phyloP scores from a whole-genome alignment of 768 basidiomycete species.

The Daedaleopsis nitida region DNA sequence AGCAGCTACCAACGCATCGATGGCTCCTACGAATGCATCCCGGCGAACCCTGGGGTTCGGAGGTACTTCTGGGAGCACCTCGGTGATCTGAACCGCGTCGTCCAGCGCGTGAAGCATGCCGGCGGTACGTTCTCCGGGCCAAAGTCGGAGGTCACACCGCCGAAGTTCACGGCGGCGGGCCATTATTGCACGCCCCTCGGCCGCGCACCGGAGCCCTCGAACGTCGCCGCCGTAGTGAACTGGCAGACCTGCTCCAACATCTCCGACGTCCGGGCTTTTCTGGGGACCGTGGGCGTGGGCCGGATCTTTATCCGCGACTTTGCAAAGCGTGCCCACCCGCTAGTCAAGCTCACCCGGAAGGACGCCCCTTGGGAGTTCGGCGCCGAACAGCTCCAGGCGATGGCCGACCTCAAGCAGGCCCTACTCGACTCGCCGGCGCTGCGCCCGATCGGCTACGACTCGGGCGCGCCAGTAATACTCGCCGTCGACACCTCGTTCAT shows the following conservation, averaged over 20 bases:
- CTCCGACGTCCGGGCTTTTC: slow-evolving; percentile 29
- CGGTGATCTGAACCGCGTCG: slow-evolving; percentile 35
- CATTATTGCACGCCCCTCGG: slow-evolving; percentile 41
- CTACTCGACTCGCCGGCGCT: slow-evolving; percentile 15
- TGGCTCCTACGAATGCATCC: slow-evolving; percentile 33
- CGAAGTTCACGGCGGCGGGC: slow-evolving; percentile 32
- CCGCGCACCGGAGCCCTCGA: slow-evolving; percentile 27
- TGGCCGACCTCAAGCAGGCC: slow-evolving; percentile 21
- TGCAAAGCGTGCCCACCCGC: slow-evolving; percentile 16
- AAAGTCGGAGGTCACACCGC: slow-evolving; percentile 27
- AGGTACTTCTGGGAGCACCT: slow-evolving; percentile 45
- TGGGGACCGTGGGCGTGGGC: slow-evolving; percentile 24
- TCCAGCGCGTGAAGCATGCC: slow-evolving; percentile 38
- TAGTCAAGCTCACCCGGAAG: slow-evolving; percentile 24
- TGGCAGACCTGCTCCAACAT: slow-evolving; percentile 24
- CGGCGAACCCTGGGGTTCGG: slow-evolving; percentile 37
- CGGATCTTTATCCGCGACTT: slow-evolving; percentile 26
- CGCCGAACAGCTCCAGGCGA: slow-evolving; percentile 10
- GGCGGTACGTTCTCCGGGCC: slow-evolving; percentile 40
- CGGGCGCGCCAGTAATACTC: slow-evolving; percentile 16
- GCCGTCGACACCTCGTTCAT: slow-evolving; percentile 30
- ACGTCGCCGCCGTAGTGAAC: slow-evolving; percentile 27
- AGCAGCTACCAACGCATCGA: slow-evolving; percentile 36
- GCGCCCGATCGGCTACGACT: slow-evolving; percentile 23
- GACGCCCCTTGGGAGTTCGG: slow-evolving; percentile 22